Evolutionary conservation across 2,329 filamentous ascomycete genomes (phyloP).

Genomic region (Helotiales sp.): DNA sequence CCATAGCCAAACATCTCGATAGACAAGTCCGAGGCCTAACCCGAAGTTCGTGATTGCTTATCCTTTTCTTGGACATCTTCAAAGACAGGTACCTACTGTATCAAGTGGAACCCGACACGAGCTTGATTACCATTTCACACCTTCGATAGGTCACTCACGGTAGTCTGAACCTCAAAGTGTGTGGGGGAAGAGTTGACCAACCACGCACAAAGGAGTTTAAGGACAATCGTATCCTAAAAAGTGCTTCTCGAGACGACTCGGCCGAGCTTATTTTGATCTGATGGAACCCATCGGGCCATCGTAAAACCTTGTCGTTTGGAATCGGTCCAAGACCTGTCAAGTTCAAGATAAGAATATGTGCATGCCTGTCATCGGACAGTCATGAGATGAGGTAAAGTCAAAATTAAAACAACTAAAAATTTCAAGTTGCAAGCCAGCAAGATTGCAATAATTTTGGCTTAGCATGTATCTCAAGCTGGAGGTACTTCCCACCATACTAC

Average conservation of each 20-base stretch:
- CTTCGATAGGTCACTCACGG: neutral
- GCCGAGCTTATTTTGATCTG: neutral
- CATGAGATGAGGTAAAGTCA: neutral
- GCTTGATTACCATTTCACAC: neutral
- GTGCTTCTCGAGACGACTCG: slow-evolving; percentile 1
- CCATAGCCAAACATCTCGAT: neutral
- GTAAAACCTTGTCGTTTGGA: neutral
- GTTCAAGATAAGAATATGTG: neutral
- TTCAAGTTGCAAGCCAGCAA: neutral
- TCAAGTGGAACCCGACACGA: neutral
- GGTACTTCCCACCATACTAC: neutral
- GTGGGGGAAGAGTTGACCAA: neutral
- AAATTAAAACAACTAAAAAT: neutral
- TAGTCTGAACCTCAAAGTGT: neutral
- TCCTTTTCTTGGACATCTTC: neutral
- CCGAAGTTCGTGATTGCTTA: neutral
- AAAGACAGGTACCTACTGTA: neutral
- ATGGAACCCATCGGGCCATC: neutral
- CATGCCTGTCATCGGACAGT: neutral
- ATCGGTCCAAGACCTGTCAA: neutral
- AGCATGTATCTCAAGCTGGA: neutral
- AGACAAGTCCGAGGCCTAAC: neutral
- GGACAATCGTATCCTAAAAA: neutral
- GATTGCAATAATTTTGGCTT: too few species aligned
- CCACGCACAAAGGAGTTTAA: neutral